Evolutionary conservation across 257 asterid species (phyloP).

Genomic region (Solanum clarkiae): DNA sequence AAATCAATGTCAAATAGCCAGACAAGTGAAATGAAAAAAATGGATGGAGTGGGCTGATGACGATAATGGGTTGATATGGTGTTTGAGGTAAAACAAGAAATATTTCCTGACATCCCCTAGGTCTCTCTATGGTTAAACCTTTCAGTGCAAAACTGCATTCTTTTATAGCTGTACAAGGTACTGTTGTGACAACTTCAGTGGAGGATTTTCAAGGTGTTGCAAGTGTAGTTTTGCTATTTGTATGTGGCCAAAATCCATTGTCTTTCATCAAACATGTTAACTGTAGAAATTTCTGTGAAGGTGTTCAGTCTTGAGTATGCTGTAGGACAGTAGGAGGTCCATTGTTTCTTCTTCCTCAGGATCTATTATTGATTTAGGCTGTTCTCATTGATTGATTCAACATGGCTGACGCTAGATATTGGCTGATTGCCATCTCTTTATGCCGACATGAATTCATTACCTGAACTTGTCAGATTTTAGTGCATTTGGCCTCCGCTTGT

Average conservation of each 20-base stretch:
- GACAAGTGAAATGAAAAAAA: background rate
- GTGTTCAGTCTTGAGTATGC: background rate
- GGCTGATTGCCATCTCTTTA: background rate
- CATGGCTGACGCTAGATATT: background rate
- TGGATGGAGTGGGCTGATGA: background rate
- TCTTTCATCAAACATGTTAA: background rate
- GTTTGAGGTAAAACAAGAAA: background rate
- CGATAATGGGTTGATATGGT: background rate
- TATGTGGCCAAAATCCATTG: background rate
- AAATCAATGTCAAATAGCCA: background rate
- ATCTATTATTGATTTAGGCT: background rate
- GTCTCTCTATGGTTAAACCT: background rate
- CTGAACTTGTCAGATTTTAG: background rate
- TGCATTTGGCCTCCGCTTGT: background rate
- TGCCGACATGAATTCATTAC: background rate
- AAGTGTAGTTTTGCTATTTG: background rate
- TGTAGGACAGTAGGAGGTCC: background rate
- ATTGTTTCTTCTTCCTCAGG: background rate
- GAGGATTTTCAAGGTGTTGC: background rate
- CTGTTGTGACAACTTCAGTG: background rate
- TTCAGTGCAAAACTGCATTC: background rate
- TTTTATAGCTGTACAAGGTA: background rate
- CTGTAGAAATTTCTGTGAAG: background rate
- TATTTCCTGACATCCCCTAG: background rate
- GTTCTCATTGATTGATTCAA: background rate